Percentiles rank a stretch among this genome's conserved stretches.
These are phyloP conservation scores for Amylocystis lapponica DNA, from an alignment of 768 basidiomycete genomes.

Conservation along the genomic window DNA sequence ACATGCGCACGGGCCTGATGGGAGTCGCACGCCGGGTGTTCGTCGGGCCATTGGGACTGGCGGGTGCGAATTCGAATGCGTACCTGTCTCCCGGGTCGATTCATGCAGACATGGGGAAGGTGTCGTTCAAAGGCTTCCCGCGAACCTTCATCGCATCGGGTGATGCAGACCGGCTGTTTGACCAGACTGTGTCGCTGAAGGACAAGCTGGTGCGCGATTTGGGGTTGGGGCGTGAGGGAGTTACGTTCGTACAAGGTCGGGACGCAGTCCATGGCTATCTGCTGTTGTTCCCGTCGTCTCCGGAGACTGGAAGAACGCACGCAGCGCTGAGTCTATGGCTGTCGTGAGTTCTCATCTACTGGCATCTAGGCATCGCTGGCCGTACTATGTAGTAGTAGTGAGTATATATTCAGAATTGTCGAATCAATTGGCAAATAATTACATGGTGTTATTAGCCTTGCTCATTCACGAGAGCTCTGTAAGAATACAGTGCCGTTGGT, in stretches of 20 bases:
- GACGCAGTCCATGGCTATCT: slow-evolving; percentile 4
- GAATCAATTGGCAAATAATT: no score
- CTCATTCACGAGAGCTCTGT: no score
- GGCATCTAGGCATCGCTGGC: no score
- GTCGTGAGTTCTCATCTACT: no score
- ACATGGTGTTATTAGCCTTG: no score
- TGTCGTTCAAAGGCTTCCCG: not conserved
- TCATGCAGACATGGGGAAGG: slow-evolving; percentile 18
- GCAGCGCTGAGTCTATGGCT: no score
- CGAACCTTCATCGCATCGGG: not conserved
- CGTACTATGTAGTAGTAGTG: no score
- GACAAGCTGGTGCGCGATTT: slow-evolving; percentile 20
- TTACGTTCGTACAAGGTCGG: slow-evolving; percentile 2
- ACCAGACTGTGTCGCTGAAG: slow-evolving; percentile 26
- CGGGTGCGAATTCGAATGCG: slow-evolving; percentile 38
- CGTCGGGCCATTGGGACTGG: slow-evolving; percentile 41
- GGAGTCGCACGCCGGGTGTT: slow-evolving; percentile 37
- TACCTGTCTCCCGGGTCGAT: slow-evolving; percentile 58
- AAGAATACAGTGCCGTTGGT: no score
- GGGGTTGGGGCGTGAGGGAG: slow-evolving; percentile 7
- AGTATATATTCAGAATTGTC: no score
- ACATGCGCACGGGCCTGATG: slow-evolving; percentile 8
- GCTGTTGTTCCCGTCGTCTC: no score
- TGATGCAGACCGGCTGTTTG: slow-evolving; percentile 33
- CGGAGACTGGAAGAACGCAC: no score